Percentiles rank a stretch among this genome's conserved stretches.
These are phyloP conservation scores for Globisporangium polare DNA, from an alignment of 352 stramenopile genomes.

Conservation along the genomic window DNA sequence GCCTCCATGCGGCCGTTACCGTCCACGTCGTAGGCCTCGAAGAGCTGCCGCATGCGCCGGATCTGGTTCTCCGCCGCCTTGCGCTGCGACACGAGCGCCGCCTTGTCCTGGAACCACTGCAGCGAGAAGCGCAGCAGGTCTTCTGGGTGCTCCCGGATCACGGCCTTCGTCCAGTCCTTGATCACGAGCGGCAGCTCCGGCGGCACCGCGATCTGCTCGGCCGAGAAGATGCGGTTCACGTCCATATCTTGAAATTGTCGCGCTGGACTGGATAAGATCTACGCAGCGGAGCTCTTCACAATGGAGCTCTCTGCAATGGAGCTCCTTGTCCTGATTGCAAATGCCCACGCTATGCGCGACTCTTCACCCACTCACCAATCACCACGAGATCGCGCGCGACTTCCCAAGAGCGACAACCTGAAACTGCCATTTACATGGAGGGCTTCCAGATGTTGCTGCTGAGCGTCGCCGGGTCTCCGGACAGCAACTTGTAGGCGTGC, in stretches of 20 bases:
- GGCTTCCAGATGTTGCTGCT: constrained; percentile 34
- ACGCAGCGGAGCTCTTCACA: background rate
- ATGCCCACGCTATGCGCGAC: background rate
- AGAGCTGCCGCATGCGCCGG: constrained; percentile 63
- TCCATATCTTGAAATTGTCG: constrained; percentile 52
- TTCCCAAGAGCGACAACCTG: background rate
- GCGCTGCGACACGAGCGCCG: constrained; percentile 45
- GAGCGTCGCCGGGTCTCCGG: constrained; percentile 36
- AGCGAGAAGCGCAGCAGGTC: constrained; percentile 83
- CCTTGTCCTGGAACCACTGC: constrained; percentile 85
- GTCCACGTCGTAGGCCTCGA: constrained; percentile 79
- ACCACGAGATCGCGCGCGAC: background rate
- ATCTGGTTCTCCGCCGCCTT: constrained; percentile 67
- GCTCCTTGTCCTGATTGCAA: too few species aligned
- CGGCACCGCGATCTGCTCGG: constrained; percentile 89
- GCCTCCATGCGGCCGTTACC: constrained; percentile 77
- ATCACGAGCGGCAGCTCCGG: constrained; percentile 82
- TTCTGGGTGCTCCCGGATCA: constrained; percentile 74
- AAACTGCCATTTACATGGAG: constrained; percentile 2
- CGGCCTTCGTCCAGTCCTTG: constrained; percentile 90
- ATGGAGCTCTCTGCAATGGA: background rate
- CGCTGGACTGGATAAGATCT: background rate
- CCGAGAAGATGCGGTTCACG: constrained; percentile 90
- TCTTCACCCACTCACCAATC: background rate
- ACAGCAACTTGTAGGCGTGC: constrained; percentile 74